Percentiles rank a stretch among this genome's conserved stretches.
Conservation (phyloP, 2,329 filamentous ascomycete genomes). For the Pseudopyricularia cyperi region DNA sequence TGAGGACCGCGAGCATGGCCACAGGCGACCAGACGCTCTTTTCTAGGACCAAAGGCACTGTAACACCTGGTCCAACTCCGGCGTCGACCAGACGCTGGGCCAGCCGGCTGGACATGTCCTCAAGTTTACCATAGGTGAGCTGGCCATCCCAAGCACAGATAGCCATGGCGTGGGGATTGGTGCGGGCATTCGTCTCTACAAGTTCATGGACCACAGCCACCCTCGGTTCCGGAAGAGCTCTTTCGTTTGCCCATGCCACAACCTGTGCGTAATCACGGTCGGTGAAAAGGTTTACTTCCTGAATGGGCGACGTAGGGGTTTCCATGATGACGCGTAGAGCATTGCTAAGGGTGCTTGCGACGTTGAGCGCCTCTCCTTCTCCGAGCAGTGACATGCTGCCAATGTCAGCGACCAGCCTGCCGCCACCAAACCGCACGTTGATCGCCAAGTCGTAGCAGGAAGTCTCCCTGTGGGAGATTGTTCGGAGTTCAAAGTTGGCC, state of each 20-base stretch:
- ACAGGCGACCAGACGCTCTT: slow-evolving; percentile 58
- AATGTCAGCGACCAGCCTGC: slow-evolving; percentile 28
- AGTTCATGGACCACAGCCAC: slow-evolving; percentile 29
- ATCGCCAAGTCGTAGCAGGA: slow-evolving; percentile 34
- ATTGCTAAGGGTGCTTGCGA: slow-evolving; percentile 39
- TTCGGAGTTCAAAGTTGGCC: slow-evolving; percentile 16
- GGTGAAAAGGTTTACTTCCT: slow-evolving; percentile 38
- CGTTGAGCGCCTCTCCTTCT: slow-evolving; percentile 27
- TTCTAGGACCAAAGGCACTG: slow-evolving; percentile 55
- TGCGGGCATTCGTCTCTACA: slow-evolving; percentile 24
- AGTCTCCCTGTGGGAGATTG: slow-evolving; percentile 24
- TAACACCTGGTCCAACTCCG: slow-evolving; percentile 36
- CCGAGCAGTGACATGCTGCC: slow-evolving; percentile 28
- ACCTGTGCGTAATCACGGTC: slow-evolving; percentile 42
- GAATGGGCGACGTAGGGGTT: slow-evolving; percentile 25
- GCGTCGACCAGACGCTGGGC: slow-evolving; percentile 20
- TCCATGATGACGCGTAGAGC: slow-evolving; percentile 33
- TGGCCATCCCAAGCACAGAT: slow-evolving; percentile 31
- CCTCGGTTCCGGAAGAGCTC: slow-evolving; percentile 22
- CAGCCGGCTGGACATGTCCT: slow-evolving; percentile 22
- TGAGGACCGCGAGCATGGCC: slow-evolving; percentile 52
- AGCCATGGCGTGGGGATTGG: slow-evolving; percentile 24
- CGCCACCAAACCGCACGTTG: slow-evolving; percentile 27
- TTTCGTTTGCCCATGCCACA: slow-evolving; percentile 34
- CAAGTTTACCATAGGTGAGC: slow-evolving; percentile 26